Evolutionary conservation across 2,329 filamentous ascomycete genomes (phyloP).

Genomic region (Trichoderma gracile): DNA sequence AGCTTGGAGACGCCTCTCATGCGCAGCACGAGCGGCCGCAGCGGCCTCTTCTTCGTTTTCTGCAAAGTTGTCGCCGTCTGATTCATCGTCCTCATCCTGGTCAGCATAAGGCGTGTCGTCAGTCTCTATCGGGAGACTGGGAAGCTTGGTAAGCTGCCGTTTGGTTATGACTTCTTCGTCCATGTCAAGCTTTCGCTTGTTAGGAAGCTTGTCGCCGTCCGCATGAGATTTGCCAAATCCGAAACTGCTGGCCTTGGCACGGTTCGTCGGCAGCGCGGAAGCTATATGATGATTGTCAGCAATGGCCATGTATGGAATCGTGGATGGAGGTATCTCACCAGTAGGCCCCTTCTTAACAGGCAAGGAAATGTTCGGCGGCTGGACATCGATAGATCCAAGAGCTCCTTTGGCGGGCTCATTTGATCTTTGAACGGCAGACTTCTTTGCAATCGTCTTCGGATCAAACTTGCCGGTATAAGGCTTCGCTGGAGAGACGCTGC

Average conservation of each 20-base stretch:
- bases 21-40: constrained; percentile 79
- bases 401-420: constrained; percentile 52
- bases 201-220: constrained; percentile 65
- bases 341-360: constrained; percentile 39
- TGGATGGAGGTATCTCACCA: constrained; percentile 38
- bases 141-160: constrained; percentile 88
- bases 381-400: constrained; percentile 50
- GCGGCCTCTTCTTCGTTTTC: constrained; percentile 85
- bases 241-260: constrained; percentile 78
- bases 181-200: constrained; percentile 77
- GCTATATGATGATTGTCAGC: constrained; percentile 39
- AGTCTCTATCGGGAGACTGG: constrained; percentile 68
- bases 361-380: constrained; percentile 39
- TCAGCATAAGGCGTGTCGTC: constrained; percentile 62
- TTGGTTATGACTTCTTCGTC: constrained; percentile 85
- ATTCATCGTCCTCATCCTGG: constrained; percentile 69
- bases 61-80: constrained; percentile 74
- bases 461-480: constrained; percentile 80
- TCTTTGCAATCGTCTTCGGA: constrained; percentile 82
- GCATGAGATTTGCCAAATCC: constrained; percentile 70
- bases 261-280: constrained; percentile 64
- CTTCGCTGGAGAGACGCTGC: constrained; percentile 52
- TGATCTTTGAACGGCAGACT: constrained; percentile 62
- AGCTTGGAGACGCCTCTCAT: constrained; percentile 70
- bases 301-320: background rate